phyloP scores from a whole-genome alignment of 352 stramenopile species.

The Thraustochytrium striatum region DNA sequence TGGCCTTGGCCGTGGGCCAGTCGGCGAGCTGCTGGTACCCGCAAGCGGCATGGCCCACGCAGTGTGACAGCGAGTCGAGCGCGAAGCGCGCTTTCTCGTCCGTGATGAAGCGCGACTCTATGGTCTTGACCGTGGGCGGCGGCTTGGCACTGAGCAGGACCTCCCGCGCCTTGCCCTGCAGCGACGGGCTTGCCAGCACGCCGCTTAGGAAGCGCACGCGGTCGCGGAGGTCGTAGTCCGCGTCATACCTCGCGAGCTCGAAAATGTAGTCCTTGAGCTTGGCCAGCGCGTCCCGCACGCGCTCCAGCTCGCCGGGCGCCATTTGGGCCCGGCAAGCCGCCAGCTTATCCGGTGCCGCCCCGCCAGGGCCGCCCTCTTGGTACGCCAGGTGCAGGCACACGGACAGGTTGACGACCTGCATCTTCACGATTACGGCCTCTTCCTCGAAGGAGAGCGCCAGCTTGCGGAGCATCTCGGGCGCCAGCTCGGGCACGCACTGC shows the following conservation, averaged over 20 bases:
- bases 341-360: too few species aligned
- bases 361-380: background rate
- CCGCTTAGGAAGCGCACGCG: slow-evolving; percentile 72
- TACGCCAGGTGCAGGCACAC: slow-evolving; percentile 75
- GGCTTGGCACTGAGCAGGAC: slow-evolving; percentile 73
- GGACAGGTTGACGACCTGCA: slow-evolving; percentile 82
- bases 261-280: slow-evolving; percentile 80
- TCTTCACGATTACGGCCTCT: slow-evolving; percentile 76
- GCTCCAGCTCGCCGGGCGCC: slow-evolving; percentile 66
- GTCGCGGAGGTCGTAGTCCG: slow-evolving; percentile 85
- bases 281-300: slow-evolving; percentile 63
- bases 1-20: slow-evolving; percentile 68
- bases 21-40: slow-evolving; percentile 70
- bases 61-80: slow-evolving; percentile 75
- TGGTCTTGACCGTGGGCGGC: slow-evolving; percentile 66
- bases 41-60: slow-evolving; percentile 73
- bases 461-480: slow-evolving; percentile 73
- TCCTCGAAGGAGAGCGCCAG: slow-evolving; percentile 77
- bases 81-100: slow-evolving; percentile 68
- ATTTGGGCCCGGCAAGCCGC: slow-evolving; percentile 54
- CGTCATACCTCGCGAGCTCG: slow-evolving; percentile 83
- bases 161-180: slow-evolving; percentile 61
- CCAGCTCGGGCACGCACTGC: slow-evolving; percentile 60
- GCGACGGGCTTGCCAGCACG: slow-evolving; percentile 59
- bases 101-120: slow-evolving; percentile 55